Evolutionary conservation across 495 filamentous ascomycete genomes (phyloP), one percentile per base, ranked within the genome.

Genomic region (Podospora pseudocomata): DNA sequence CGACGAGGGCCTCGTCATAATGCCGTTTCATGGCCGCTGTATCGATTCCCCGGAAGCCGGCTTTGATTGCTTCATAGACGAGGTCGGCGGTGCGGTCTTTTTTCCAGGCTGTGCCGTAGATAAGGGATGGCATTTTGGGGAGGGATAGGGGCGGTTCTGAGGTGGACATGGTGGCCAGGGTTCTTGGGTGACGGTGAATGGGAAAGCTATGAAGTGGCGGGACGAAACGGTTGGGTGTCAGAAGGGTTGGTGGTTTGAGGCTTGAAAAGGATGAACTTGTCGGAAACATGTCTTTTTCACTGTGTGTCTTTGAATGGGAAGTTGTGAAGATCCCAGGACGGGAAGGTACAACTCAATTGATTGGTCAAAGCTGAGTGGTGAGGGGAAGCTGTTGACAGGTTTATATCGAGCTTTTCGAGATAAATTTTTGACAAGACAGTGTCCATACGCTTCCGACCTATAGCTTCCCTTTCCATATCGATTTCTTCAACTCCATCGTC

Each of bases 61-160:
- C 78, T 64, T 83, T 81, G 69, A 96, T 73, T 27, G 92, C 92
- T 70, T 84, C 79, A 72, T 88, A 83, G 28, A 94, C 91, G 1
- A 93, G 82, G 49, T 87, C 83, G 20, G 85, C 82, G 0, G 90
- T 92, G 30, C 77, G 78, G 3, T 88, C 87, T 75, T 92, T 91
- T 79, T 94, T 94, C 92, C 92, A 94, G n/a, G 92, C 92, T 7
- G 91, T 94, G 57, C 92, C 92, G 73, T 96, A 96, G 66, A 95
- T 76, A 68, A 93, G 83, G 66, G 81, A 79, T 6, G 89, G 89
- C 72, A 86, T 83, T 11, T 63, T 60, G 44, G 75, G 49, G 54
- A 59, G 58, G 60, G 62, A 20, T 54, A 59, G 61, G 63, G 63
- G n/a, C 44, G 54, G 60, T 54, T 65, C 54, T 32, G 62, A 57